These are phyloP conservation scores for Buddleja alternifolia DNA, from an alignment of 257 asterid genomes.

Conservation along the genomic window DNA sequence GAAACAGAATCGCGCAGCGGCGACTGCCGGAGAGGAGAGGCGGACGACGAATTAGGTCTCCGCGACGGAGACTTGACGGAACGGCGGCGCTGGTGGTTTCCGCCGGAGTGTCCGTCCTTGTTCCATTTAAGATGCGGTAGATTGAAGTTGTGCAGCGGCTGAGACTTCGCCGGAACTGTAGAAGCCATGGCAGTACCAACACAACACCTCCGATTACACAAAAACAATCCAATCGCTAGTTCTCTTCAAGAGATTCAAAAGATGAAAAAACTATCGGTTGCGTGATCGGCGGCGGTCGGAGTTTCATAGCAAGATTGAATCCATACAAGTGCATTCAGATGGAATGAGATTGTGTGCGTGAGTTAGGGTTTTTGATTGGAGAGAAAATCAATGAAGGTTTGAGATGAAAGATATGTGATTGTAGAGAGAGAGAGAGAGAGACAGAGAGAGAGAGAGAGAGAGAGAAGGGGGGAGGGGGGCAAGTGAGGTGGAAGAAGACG, in stretches of 20 bases:
- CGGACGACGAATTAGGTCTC: slow-evolving; percentile 37
- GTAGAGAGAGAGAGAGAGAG: slow-evolving; percentile 32
- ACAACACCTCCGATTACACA: slow-evolving; percentile 30
- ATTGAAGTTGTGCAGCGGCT: slow-evolving; percentile 68
- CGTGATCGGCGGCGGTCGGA: slow-evolving; percentile 31
- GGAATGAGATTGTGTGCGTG: background rate
- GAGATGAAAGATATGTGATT: slow-evolving; percentile 24
- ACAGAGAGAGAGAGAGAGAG: slow-evolving; percentile 8
- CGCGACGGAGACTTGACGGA: slow-evolving; percentile 55
- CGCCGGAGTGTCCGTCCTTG: slow-evolving; percentile 53
- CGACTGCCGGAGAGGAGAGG: slow-evolving; percentile 54
- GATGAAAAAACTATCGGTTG: slow-evolving; percentile 12
- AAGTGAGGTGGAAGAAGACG: slow-evolving; percentile 28
- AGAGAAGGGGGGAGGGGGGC: slow-evolving; percentile 6
- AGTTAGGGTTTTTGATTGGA: background rate
- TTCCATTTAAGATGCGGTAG: slow-evolving; percentile 71
- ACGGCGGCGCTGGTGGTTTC: slow-evolving; percentile 59
- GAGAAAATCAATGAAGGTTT: slow-evolving; percentile 22
- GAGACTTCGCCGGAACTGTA: slow-evolving; percentile 68
- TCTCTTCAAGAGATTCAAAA: slow-evolving; percentile 8
- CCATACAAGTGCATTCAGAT: slow-evolving; percentile 16
- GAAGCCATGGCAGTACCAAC: slow-evolving; percentile 43
- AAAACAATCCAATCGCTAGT: background rate
- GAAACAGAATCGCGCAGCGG: slow-evolving; percentile 46
- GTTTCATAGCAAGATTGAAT: slow-evolving; percentile 17